A percentile compares a stretch with the other conserved stretches of the same genome.
These are phyloP conservation scores for Fusarium verrucosum DNA, from an alignment of 2,329 filamentous ascomycete species.

Conservation along the genomic window DNA sequence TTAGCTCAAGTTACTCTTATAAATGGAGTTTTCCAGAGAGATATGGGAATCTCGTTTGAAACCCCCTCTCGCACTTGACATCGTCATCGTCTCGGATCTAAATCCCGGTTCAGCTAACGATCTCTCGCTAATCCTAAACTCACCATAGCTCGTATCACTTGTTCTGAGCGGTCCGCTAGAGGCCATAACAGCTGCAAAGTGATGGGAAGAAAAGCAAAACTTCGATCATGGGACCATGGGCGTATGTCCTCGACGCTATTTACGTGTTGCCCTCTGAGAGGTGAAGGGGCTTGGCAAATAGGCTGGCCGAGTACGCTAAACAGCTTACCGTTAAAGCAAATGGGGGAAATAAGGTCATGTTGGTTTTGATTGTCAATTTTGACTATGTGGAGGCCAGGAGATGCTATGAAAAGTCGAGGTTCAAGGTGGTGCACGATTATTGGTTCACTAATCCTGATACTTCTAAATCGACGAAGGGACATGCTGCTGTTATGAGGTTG, in stretches of 20 bases:
- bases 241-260: conserved; percentile 23
- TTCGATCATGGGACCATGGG: not conserved
- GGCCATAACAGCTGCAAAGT: not conserved
- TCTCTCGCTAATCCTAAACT: not conserved
- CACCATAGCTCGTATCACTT: conserved; percentile 26
- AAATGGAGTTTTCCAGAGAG: not conserved
- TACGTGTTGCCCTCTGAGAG: conserved; percentile 21
- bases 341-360: not conserved
- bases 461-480: not conserved
- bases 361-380: conserved; percentile 18
- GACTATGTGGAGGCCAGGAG: conserved; percentile 5
- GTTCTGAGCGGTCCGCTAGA: conserved; percentile 16
- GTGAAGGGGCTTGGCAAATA: conserved; percentile 14
- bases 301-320: conserved; percentile 15
- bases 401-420: conserved; percentile 31
- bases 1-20: conserved; percentile 15
- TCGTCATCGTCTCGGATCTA: not conserved
- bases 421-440: conserved; percentile 17
- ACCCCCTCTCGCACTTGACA: conserved; percentile 8
- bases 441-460: conserved; percentile 19
- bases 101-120: not conserved
- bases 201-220: not conserved
- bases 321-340: not conserved
- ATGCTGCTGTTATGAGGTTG: conserved; percentile 28
- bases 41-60: conserved; percentile 12